phyloP scores from a whole-genome alignment of 805 yeast genomes.

The Priceomyces carsonii region DNA sequence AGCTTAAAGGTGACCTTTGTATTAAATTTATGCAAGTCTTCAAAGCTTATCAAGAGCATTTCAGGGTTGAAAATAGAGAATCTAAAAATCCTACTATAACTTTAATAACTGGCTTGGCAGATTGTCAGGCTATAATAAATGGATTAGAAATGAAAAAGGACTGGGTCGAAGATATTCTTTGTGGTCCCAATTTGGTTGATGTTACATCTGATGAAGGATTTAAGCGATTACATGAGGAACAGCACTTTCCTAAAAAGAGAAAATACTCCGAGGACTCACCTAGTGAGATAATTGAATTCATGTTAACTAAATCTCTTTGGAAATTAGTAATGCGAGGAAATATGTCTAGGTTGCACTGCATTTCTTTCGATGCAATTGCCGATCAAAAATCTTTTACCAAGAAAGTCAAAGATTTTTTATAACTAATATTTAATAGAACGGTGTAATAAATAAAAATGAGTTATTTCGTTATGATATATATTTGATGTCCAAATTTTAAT shows the following conservation, averaged over 20 bases:
- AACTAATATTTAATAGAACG: neutral
- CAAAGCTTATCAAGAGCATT: constrained; percentile 17
- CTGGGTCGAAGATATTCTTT: constrained; percentile 36
- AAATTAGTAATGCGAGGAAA: constrained; percentile 25
- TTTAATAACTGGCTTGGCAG: constrained; percentile 25
- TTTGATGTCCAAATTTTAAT: neutral
- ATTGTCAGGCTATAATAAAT: constrained; percentile 32
- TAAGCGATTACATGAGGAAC: neutral
- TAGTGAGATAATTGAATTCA: constrained; percentile 46
- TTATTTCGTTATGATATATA: too few species aligned
- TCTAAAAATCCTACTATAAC: constrained; percentile 17
- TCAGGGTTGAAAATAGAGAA: constrained; percentile 14
- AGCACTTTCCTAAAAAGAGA: constrained; percentile 11
- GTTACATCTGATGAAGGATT: neutral
- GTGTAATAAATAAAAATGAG: too few species aligned
- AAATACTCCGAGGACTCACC: constrained; percentile 7
- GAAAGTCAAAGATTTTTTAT: constrained; percentile 10
- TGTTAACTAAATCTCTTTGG: constrained; percentile 47
- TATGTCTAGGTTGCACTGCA: constrained; percentile 26
- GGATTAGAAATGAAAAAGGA: constrained; percentile 32
- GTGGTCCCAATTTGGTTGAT: constrained; percentile 6
- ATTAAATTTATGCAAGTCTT: constrained; percentile 24
- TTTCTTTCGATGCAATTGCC: constrained; percentile 30
- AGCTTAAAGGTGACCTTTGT: constrained; percentile 25
- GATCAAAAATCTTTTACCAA: constrained; percentile 16